A percentile compares a stretch with the other conserved stretches of the same genome.
These are phyloP conservation scores for Danielia oregonensis DNA, from an alignment of 805 yeast species.

Conservation along the genomic window DNA sequence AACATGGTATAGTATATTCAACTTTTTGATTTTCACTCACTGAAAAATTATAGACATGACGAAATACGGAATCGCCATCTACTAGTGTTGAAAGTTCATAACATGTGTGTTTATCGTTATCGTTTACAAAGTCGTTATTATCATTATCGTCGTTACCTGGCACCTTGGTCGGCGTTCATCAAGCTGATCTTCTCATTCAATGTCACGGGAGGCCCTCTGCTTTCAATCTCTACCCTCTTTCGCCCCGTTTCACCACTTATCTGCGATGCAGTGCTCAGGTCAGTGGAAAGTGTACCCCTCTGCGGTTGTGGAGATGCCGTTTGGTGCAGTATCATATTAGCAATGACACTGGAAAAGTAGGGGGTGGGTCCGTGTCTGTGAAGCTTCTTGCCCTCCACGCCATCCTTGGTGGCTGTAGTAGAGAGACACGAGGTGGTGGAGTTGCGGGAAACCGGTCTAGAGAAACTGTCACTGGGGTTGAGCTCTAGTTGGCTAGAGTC, in stretches of 20 bases:
- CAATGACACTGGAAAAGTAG: constrained; percentile 29
- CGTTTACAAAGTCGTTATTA: too few species aligned
- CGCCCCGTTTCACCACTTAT: not conserved
- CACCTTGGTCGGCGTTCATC: too few species aligned
- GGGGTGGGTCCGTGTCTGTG: constrained; percentile 42
- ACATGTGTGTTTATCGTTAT: too few species aligned
- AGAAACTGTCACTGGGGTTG: constrained; percentile 22
- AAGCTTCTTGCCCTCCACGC: constrained; percentile 60
- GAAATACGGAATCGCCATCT: too few species aligned
- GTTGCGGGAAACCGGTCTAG: constrained; percentile 59
- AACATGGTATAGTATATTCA: constrained; percentile 1
- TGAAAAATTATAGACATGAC: too few species aligned
- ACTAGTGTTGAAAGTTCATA: too few species aligned
- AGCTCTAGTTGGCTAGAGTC: constrained; percentile 6
- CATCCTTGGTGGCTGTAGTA: constrained; percentile 72
- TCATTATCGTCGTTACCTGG: too few species aligned
- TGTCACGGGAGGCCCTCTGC: constrained; percentile 36
- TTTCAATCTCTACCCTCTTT: not conserved
- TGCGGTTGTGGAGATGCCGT: not conserved
- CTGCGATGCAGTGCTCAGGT: not conserved
- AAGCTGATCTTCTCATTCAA: constrained; percentile 42
- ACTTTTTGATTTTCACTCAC: too few species aligned
- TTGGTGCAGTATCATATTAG: constrained; percentile 23
- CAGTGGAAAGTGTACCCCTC: too few species aligned
- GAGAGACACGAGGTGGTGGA: constrained; percentile 67